Evolutionary conservation across 2,329 filamentous ascomycete species (phyloP), one percentile per base, ranked within the genome.

Genomic region (Lasiodiplodia citricola): DNA sequence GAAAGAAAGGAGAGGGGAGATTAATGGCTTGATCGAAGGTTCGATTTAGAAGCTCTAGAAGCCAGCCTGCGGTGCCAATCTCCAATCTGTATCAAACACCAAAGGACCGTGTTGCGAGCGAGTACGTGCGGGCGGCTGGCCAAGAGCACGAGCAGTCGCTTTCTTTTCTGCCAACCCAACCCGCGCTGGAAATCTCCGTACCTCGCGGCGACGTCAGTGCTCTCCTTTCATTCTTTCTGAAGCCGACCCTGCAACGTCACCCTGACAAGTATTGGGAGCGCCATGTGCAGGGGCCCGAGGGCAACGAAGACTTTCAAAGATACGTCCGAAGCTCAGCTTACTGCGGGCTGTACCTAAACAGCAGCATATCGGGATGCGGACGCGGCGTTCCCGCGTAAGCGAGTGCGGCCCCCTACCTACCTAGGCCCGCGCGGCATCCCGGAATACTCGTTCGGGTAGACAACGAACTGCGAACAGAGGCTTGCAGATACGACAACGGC

Each of bases 401-500:
- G 38, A 60, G 23, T 60, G n/a, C 38, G 37, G 57, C 21, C 44
- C n/a, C 57, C 38, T 47, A 37, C 14, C 38, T 47, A 37, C 14
- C 38, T 3, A 21, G 23, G 38, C 38, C n/a, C 25, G 28, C n/a
- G 38, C 57, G 38, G 57, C 57, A 23, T 38, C 31, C 37, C 57
- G 14, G 57, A n/a, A 28, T 25, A 60, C 37, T n/a, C n/a, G 21
- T 47, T 60, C 57, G 57, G 57, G 16, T 50, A 35, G 58, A 35
- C 13, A 21, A n/a, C 41, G 25, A 16, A 21, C 25, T n/a, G 25
- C 3, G 14, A 35, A 21, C 41, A 2, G 41, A 16, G 28, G 58
- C 58, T 62, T 62, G 58, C 58, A 51, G 14, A 62, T 62, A 62
- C 41, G 58, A 44, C 31, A 28, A 38, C 60, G 31, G 51, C n/a